Conservation (phyloP, 164 flowering plant species). For the Amborella trichopoda region DNA sequence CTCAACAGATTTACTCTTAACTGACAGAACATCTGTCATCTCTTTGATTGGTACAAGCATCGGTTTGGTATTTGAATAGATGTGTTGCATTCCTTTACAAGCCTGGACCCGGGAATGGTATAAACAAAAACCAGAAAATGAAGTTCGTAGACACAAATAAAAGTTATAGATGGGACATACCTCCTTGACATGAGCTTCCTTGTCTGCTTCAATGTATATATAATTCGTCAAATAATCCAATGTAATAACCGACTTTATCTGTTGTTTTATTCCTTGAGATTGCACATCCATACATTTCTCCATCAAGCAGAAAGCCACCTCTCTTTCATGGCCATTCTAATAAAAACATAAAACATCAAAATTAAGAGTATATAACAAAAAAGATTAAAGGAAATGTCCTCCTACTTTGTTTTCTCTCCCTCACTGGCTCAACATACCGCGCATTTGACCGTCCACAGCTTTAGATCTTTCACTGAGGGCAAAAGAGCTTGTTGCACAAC, state of each 20-base stretch:
- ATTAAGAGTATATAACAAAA: not conserved
- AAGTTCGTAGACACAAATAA: not conserved
- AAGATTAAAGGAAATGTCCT: not conserved
- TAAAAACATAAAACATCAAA: not conserved
- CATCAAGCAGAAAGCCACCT: slow-evolving; percentile 86
- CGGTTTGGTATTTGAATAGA: slow-evolving; percentile 35
- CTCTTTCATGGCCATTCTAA: slow-evolving; percentile 89
- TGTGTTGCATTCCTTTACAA: slow-evolving; percentile 75
- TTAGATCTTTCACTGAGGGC: slow-evolving; percentile 96
- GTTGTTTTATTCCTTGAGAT: slow-evolving; percentile 65
- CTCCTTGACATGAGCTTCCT: slow-evolving; percentile 97
- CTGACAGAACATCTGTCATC: slow-evolving; percentile 96
- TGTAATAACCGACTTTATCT: slow-evolving; percentile 78
- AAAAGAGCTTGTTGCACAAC: slow-evolving; percentile 96
- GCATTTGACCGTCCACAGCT: slow-evolving; percentile 96
- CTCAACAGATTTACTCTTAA: slow-evolving; percentile 83
- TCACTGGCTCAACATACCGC: slow-evolving; percentile 42
- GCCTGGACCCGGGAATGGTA: slow-evolving; percentile 34
- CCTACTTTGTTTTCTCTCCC: too few species aligned
- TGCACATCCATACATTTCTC: slow-evolving; percentile 61
- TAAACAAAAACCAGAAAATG: not conserved
- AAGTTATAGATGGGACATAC: slow-evolving; percentile 19
- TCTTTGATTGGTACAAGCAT: slow-evolving; percentile 88
- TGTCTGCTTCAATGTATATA: slow-evolving; percentile 88
- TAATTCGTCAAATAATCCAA: slow-evolving; percentile 89